Base-by-base conservation (phyloP, 2,329 filamentous ascomycete species). In the Verticillium albo-atrum region DNA sequence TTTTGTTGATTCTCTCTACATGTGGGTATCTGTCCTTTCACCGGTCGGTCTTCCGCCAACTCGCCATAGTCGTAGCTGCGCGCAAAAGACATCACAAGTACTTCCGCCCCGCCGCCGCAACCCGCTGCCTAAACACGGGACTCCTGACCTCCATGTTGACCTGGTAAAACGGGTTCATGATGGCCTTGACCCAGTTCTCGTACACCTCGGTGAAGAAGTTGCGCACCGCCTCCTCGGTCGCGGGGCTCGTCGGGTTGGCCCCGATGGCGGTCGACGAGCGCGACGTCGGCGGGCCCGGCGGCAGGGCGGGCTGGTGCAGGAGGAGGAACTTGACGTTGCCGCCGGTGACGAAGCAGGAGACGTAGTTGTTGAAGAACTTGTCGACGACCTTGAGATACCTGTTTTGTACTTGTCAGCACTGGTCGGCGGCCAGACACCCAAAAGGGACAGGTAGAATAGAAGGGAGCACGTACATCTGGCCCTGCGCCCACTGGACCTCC, bases 301-400 rank as follows among this genome's bases (percentile, higher is more conserved):
- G 79, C 27, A 69, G 71, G 47, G 81, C 78, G 20, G 94, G 93
- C 70, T 96, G 90, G 74, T 97, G 95, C 3, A 99, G 87, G 15
- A 99, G 87, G 58, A 99, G 86, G 77, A 99, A 98, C 65, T 97
- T 94, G 67, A 92, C 88, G 75, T 96, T 97, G 70, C 88, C 90
- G 65, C 88, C 92, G 0, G 95, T 98, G 58, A 99, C 84, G 82
- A 97, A 98, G 76, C 91, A 95, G 54, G 92, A 96, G 63, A 97
- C 89, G 79, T 96, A 94, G 72, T 92, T 93, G 76, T 95, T 93
- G 76, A 96, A 94, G 82, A 97, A 98, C 71, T 91, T 91, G 81
- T 99, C 95, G 75, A 98, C 89, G 75, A 91, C 91, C 75, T 97
- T 98, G 65, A 99, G 88, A 74, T 98, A 97, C 87, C 91, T 96